Base-by-base conservation (phyloP, 176 grass and related monocot species). In the Secale cereale region DNA sequence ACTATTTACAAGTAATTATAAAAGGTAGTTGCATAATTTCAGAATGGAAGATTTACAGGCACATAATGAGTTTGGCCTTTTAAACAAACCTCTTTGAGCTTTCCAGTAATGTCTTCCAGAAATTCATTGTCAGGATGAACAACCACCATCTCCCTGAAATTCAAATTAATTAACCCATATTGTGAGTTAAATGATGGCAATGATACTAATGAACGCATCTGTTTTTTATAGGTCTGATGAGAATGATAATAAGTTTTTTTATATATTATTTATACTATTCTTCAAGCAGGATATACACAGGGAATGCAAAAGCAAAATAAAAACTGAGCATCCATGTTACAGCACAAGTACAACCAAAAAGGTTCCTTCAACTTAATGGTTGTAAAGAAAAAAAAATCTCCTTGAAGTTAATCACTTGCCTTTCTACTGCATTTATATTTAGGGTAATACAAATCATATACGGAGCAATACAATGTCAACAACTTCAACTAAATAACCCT, bases 41-140 rank as follows among this genome's bases (percentile, higher is more conserved):
- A 87, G 41, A 69, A 65, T 27, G 52, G 59, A 28, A 39, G 57
- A 27, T 43, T 57, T 43, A 76, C 8, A 59, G 52, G 45, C 10
- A 25, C 6, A 65, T 22, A 73, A 23, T 73, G 13, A 43, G 11
- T 27, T 45, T 45, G 70, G 39, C 12, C 4, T 59, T 78, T 37
- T 71, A 90, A 66, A 86, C 82, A 74, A 65, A 98, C 97, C 97
- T 94, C 97, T 92, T 88, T 94, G 16, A 98, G 84, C 83, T 95
- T 98, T 36, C 97, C 97, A 27, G 88, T 88, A 27, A 98, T 98
- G 70, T 98, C 97, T 89, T 94, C 93, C 14, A 98, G 93, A 62
- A 98, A 98, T 61, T 90, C 88, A 86, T 62, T 91, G 86, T 96
- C 91, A 20, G 93, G 93, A 91, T 98, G 97, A 81, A 98, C 93